Percentiles rank a stretch among this genome's conserved stretches.
Conservation (phyloP, 768 basidiomycete species). For the Boletus sensibilis region DNA sequence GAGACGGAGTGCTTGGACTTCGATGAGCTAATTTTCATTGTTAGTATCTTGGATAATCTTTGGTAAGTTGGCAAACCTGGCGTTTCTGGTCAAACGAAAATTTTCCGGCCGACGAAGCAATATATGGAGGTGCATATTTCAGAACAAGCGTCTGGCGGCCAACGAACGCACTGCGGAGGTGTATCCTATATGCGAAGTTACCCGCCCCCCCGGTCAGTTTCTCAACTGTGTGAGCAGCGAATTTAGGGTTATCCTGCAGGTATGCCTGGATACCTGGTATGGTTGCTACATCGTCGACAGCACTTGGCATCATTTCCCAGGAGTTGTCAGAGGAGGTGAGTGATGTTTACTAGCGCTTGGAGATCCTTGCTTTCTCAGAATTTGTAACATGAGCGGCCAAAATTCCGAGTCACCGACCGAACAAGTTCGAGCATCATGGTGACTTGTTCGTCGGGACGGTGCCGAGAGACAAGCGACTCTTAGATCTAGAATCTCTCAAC, state of each 20-base stretch:
- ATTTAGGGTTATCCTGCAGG: conserved; percentile 43
- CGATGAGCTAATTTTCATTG: conserved; percentile 38
- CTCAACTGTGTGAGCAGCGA: conserved; percentile 40
- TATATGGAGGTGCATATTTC: conserved; percentile 55
- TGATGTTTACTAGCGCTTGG: background rate
- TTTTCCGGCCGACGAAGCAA: conserved; percentile 23
- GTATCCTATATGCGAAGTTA: conserved; percentile 61
- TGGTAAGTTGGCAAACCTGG: conserved; percentile 43
- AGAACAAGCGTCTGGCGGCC: conserved; percentile 50
- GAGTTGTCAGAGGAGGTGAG: background rate
- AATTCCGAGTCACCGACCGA: conserved; percentile 13
- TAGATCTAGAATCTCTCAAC: background rate
- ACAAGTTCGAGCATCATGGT: background rate
- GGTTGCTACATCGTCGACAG: conserved; percentile 28
- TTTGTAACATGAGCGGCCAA: conserved; percentile 1
- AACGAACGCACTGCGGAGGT: conserved; percentile 39
- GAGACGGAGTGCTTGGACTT: conserved; percentile 50
- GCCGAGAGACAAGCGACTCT: background rate
- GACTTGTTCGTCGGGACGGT: conserved; percentile 2
- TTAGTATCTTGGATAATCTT: conserved; percentile 2
- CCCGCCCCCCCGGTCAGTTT: conserved; percentile 50
- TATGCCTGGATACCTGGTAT: conserved; percentile 40
- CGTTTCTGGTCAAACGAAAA: conserved; percentile 44
- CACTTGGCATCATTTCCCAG: conserved; percentile 17
- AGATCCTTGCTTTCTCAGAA: background rate